Conservation (phyloP, 2,329 filamentous ascomycete species). For the Neofusicoccum kwambonambiense region DNA sequence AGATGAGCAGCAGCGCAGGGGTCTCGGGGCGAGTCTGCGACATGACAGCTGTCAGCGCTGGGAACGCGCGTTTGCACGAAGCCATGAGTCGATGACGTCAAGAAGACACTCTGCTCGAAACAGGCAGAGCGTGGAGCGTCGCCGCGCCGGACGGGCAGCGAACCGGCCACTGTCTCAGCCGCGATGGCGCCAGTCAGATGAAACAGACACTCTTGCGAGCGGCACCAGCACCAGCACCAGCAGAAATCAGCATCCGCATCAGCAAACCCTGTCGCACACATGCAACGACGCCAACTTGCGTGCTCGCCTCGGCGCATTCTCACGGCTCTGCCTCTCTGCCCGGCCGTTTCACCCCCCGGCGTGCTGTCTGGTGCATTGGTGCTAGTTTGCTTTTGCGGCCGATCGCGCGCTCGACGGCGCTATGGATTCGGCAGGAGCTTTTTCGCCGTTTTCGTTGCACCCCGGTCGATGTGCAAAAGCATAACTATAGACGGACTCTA, state of each 20-base stretch:
- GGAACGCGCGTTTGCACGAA: background rate
- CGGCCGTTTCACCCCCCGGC: background rate
- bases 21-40: background rate
- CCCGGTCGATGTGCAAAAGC: constrained; percentile 9
- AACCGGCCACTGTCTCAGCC: background rate
- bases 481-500: constrained; percentile 10
- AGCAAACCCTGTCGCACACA: background rate
- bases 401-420: background rate
- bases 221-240: background rate
- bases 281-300: constrained; percentile 3
- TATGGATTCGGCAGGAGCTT: constrained; percentile 2
- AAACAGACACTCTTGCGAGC: constrained; percentile 1
- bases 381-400: background rate
- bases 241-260: background rate
- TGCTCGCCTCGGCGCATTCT: background rate
- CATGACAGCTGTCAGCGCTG: background rate
- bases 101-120: constrained; percentile 1
- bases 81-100: constrained; percentile 10
- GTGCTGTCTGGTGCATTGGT: background rate
- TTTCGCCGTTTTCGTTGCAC: background rate
- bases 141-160: background rate
- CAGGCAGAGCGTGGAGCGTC: background rate
- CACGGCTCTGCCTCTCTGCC: background rate
- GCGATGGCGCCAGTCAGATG: constrained; percentile 11
- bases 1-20: background rate